phyloP scores from a whole-genome alignment of 768 basidiomycete species.

The Pleurotus djamor region DNA sequence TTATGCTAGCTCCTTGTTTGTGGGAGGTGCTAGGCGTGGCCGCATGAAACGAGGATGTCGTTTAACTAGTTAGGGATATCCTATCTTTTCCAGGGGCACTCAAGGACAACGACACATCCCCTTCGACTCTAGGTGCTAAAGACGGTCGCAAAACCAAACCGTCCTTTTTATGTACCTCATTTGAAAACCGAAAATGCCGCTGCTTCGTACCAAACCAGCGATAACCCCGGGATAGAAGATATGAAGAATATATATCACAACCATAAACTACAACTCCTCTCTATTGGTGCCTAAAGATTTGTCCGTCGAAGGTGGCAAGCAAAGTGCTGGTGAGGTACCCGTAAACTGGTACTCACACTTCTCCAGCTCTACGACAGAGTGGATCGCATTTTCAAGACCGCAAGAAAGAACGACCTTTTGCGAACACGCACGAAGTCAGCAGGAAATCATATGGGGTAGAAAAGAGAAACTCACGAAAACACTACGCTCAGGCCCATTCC shows the following conservation, averaged over 20 bases:
- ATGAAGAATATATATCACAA: background rate
- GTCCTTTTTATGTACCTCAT: no score
- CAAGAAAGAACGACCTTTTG: conserved; percentile 77
- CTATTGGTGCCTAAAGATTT: conserved; percentile 33
- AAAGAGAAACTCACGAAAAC: conserved; percentile 55
- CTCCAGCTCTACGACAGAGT: conserved; percentile 83
- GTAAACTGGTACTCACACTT: conserved; percentile 95
- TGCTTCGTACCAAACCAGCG: no score
- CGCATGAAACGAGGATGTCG: no score
- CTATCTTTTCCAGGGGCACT: no score
- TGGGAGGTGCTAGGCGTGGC: no score
- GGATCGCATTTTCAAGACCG: conserved; percentile 79
- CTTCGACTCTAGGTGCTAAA: no score
- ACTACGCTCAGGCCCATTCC: conserved; percentile 93
- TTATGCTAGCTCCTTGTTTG: no score
- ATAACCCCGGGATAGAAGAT: background rate
- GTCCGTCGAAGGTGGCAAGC: conserved; percentile 48
- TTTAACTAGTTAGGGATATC: no score
- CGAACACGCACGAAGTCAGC: background rate
- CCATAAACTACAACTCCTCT: conserved; percentile 34
- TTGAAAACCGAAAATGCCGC: no score
- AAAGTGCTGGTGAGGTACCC: conserved; percentile 84
- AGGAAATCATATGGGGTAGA: background rate
- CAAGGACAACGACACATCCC: no score
- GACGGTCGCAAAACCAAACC: no score